A percentile compares a stretch with the other conserved stretches of the same genome.
Evolutionary conservation across 2,329 filamentous ascomycete genomes (phyloP).

Genomic region (Tolypocladium paradoxum): DNA sequence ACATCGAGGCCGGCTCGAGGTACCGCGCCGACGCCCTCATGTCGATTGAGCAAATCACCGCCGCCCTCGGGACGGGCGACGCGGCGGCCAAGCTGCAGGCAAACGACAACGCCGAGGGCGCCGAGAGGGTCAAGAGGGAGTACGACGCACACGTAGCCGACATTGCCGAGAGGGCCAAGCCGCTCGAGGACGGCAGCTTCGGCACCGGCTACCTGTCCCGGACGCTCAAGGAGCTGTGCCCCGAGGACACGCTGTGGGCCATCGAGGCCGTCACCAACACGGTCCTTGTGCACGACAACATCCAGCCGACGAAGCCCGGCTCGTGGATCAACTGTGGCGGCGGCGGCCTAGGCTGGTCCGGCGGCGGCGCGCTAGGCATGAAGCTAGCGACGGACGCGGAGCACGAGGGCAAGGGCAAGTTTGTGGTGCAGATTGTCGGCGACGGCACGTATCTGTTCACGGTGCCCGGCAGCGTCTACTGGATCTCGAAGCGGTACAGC

Average conservation of each 20-base stretch:
- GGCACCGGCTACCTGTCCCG: slow-evolving; percentile 29
- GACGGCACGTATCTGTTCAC: slow-evolving; percentile 48
- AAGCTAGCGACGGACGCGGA: slow-evolving; percentile 51
- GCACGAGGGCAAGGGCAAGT: slow-evolving; percentile 33
- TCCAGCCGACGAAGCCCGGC: slow-evolving; percentile 56
- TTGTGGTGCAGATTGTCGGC: slow-evolving; percentile 45
- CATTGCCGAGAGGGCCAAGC: slow-evolving; percentile 46
- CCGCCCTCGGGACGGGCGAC: slow-evolving; percentile 40
- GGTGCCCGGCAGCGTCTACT: slow-evolving; percentile 43
- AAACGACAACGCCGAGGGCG: slow-evolving; percentile 6
- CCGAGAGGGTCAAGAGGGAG: slow-evolving; percentile 40
- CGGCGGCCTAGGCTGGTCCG: slow-evolving; percentile 72
- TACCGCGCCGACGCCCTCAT: slow-evolving; percentile 56
- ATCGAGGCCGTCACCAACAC: slow-evolving; percentile 72
- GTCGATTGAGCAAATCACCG: slow-evolving; percentile 58
- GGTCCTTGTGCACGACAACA: slow-evolving; percentile 55
- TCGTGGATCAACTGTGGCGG: slow-evolving; percentile 75
- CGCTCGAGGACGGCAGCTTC: slow-evolving; percentile 45
- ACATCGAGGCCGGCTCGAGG: slow-evolving; percentile 53
- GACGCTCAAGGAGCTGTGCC: slow-evolving; percentile 20
- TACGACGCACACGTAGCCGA: slow-evolving; percentile 47
- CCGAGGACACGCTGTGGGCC: slow-evolving; percentile 55
- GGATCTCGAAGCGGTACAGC: slow-evolving; percentile 42
- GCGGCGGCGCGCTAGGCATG: slow-evolving; percentile 64
- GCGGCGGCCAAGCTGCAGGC: slow-evolving; percentile 27